Percentiles rank a stretch among this genome's conserved stretches.
phyloP scores from a whole-genome alignment of 441 rosid genomes.

The Pelargonium cotyledonis region DNA sequence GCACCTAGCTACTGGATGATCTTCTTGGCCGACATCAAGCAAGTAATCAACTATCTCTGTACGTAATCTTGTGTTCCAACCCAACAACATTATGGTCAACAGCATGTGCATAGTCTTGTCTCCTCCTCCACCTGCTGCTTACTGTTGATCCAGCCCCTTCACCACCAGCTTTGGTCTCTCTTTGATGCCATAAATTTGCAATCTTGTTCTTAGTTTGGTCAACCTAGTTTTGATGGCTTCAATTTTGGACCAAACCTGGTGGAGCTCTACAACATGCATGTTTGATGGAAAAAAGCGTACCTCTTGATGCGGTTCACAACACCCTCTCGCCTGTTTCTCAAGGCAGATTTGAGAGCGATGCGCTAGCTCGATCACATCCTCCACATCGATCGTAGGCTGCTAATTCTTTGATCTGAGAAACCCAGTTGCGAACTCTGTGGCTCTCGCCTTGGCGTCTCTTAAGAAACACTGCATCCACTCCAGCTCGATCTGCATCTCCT shows the following conservation, averaged over 20 bases:
- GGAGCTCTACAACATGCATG: neutral
- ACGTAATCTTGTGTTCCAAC: conserved; percentile 15
- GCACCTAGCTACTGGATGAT: too few relatives aligned
- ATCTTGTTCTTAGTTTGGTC: neutral
- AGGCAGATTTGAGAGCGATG: conserved; percentile 11
- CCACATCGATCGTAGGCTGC: conserved; percentile 21
- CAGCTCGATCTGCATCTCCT: neutral
- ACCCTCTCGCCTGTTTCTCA: neutral
- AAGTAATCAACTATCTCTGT: conserved; percentile 9
- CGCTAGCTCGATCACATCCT: conserved; percentile 22
- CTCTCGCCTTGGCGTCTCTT: conserved; percentile 20
- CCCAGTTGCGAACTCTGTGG: conserved; percentile 19
- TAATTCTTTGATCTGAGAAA: conserved; percentile 23
- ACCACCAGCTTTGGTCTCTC: neutral
- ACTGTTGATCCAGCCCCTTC: neutral
- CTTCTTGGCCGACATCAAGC: neutral
- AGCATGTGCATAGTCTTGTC: conserved; percentile 13
- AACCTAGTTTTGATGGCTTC: conserved; percentile 9
- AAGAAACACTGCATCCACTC: conserved; percentile 22
- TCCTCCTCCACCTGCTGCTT: neutral
- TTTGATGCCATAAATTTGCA: conserved; percentile 12
- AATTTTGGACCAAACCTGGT: conserved; percentile 15
- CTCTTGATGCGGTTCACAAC: neutral
- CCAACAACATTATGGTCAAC: conserved; percentile 24
- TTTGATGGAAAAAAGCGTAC: neutral